Conservation (phyloP, 1,284 basidiomycete genomes). For the Microbotryum intermedium region DNA sequence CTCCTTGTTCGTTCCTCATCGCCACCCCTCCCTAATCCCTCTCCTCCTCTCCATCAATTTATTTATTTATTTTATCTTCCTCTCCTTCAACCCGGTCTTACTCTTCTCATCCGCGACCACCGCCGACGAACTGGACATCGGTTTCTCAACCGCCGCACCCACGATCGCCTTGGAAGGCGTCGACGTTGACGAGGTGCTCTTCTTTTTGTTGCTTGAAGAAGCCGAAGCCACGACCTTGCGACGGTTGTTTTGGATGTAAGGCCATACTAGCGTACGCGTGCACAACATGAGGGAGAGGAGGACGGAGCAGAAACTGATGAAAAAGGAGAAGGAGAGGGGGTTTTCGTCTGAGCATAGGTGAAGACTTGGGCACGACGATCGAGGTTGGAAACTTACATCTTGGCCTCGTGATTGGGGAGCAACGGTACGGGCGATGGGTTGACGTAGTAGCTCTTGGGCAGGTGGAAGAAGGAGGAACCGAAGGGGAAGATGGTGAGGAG, state of each 20-base stretch:
- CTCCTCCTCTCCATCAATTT: too few species aligned
- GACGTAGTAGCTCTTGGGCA: slow-evolving; percentile 26
- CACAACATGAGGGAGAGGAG: slow-evolving; percentile 22
- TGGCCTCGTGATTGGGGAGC: slow-evolving; percentile 23
- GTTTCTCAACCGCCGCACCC: not conserved
- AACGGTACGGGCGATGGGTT: not conserved
- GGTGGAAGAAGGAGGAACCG: slow-evolving; percentile 6
- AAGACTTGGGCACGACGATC: slow-evolving; percentile 2
- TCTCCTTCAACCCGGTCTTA: slow-evolving; percentile 1
- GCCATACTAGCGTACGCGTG: slow-evolving; percentile 9
- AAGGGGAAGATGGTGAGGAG: slow-evolving; percentile 14
- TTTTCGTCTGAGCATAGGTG: not conserved
- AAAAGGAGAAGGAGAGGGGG: not conserved
- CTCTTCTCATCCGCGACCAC: not conserved
- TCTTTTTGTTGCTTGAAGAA: not conserved
- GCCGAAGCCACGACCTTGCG: not conserved
- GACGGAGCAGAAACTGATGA: slow-evolving; percentile 21
- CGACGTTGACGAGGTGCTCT: not conserved
- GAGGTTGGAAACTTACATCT: slow-evolving; percentile 11
- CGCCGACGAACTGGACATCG: not conserved
- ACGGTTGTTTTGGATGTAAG: not conserved
- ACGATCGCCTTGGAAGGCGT: not conserved
- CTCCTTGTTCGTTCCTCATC: too few species aligned
- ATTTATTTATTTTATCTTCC: slow-evolving; percentile 11
- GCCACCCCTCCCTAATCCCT: too few species aligned